These are phyloP conservation scores for Cicer cuneatum DNA, from an alignment of 306 rosid species.

Conservation along the genomic window DNA sequence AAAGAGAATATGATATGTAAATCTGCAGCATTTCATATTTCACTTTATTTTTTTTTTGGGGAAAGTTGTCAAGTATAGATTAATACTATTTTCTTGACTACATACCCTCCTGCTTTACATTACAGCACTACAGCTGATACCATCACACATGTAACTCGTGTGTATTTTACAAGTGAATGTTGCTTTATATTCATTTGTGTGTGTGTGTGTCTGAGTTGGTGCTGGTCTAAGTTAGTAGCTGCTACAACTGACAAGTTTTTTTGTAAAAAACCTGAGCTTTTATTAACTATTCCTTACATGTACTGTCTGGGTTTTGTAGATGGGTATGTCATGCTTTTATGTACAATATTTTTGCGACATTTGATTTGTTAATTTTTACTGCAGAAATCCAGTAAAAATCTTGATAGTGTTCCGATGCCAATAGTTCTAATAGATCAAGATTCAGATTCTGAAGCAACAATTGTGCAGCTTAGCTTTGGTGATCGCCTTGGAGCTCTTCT, in stretches of 20 bases:
- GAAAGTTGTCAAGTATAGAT: conserved; percentile 12
- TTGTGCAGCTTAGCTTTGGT: conserved; percentile 91
- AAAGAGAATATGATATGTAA: conserved; percentile 16
- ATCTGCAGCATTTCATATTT: conserved; percentile 7
- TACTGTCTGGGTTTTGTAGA: conserved; percentile 15
- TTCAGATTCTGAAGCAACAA: conserved; percentile 83
- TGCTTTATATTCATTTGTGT: conserved; percentile 20
- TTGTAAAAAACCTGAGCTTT: conserved; percentile 34
- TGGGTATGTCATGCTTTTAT: conserved; percentile 29
- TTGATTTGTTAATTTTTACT: conserved; percentile 47
- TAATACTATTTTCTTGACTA: background rate
- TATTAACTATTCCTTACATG: conserved; percentile 18
- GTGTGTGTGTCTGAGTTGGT: conserved; percentile 22
- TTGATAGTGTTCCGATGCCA: conserved; percentile 75
- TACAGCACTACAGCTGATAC: background rate
- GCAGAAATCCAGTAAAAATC: conserved; percentile 63
- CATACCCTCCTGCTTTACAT: conserved; percentile 16
- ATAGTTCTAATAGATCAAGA: conserved; percentile 85
- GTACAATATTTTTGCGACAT: conserved; percentile 7
- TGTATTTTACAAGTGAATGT: conserved; percentile 26
- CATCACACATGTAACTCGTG: background rate
- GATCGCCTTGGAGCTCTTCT: conserved; percentile 98
- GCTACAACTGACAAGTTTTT: conserved; percentile 12
- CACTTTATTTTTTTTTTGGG: conserved; percentile 5
- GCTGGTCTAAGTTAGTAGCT: conserved; percentile 6